Base-by-base conservation (phyloP, 768 basidiomycete species). In the Lepiota subincarnata region DNA sequence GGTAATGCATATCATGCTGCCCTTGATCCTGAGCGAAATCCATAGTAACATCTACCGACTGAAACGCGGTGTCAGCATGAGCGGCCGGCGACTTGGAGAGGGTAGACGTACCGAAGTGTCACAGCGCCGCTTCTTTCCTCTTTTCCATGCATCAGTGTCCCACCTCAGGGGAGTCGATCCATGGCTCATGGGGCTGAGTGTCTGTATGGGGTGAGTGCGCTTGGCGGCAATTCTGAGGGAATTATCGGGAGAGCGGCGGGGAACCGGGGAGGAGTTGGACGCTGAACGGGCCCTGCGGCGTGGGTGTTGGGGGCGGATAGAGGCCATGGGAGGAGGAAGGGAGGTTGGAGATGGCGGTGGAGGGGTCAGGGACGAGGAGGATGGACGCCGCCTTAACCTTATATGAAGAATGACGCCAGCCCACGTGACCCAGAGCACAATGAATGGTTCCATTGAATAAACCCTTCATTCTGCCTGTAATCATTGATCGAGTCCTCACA, bases 211-310 rank as follows among this genome's bases (percentile, higher is more conserved):
- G 49, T 74, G 73, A 10, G 75, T 67, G 55, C 83, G 74, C 62
- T 85, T 85, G 48, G 68, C 67, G 3, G 81, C 68, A 28, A 66
- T 63, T 50, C 74, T 72, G 74, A 71, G 74, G 4, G 69, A 60
- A 49, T 67, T 55, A 8, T 68, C 68, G 47, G 71, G 70, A 26
- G 64, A 69, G 54, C 51, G 45, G 48, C 22, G 38, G 43, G 46
- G 20, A 46, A 51, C 31, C 35, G 46, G 22, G 36, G 42, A 31
- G n/a, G 55, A 68, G 68, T 70, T 64, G 35, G 73, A 73, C 16
- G 75, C 71, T 26, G 84, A 83, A 53, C 78, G 80, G 19, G 84
- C 83, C 61, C 82, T 68, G 36, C 76, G 74, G 48, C 80, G 79
- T 60, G 73, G 70, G 56, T 64, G 68, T 46, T 65, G 58, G 42